Evolutionary conservation across 345 rosid genomes (phyloP).

Genomic region (Eucalyptus polybractea): DNA sequence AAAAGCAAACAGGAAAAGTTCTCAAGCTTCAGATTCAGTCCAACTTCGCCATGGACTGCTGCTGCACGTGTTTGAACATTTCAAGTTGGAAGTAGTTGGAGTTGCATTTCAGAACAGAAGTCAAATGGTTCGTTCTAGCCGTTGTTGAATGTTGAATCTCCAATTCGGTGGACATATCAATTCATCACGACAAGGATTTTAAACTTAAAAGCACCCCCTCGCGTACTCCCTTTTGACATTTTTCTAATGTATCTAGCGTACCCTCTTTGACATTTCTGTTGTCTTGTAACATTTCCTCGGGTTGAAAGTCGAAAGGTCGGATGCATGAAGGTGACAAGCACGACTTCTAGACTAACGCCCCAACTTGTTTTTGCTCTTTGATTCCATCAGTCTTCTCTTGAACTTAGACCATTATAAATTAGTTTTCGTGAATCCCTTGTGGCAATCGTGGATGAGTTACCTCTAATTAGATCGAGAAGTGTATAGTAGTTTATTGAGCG

Average conservation of each 20-base stretch:
- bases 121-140: neutral
- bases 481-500: neutral
- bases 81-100: neutral
- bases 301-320: neutral
- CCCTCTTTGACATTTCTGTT: neutral
- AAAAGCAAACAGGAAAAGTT: neutral
- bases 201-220: neutral
- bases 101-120: neutral
- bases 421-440: neutral
- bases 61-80: neutral
- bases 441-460: neutral
- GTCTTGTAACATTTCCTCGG: neutral
- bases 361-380: neutral
- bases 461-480: neutral
- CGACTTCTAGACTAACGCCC: neutral
- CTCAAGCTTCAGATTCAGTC: neutral
- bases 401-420: neutral
- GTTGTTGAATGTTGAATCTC: neutral
- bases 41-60: neutral
- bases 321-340: neutral
- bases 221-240: neutral
- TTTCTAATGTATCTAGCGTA: neutral
- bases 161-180: neutral
- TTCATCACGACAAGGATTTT: neutral
- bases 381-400: neutral